Evolutionary conservation across 2,329 filamentous ascomycete species (phyloP), one percentile per base, ranked within the genome.

Genomic region (Mycogone perniciosa): DNA sequence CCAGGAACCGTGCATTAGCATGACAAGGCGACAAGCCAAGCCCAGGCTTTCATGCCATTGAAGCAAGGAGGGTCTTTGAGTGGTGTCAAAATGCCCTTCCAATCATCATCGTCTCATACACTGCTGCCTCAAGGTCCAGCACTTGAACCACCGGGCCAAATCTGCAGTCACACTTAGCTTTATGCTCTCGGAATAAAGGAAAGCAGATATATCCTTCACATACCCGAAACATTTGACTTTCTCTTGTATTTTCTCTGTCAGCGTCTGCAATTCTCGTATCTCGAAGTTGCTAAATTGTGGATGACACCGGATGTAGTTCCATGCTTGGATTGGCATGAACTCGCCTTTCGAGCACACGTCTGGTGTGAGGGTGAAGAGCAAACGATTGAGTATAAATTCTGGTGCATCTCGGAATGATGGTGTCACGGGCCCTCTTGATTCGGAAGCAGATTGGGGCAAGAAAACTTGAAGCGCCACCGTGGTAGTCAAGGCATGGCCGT

Each of bases 311-410:
- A 72, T 61, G 26, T 59, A 52, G 41, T 64, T 60, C 70, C 70
- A 72, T 2, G 66, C 67, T 48, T 71, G 67, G 7, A 70, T 60
- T 0, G 69, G 69, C 4, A 69, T 71, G 44, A 72, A 58, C 51
- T 71, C 69, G 7, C 62, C 65, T 0, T 64, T 73, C 5, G 46
- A 39, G 31, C 52, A 53, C 4, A 66, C 43, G 1, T 57, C 56
- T 1, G 57, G 44, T 1, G 64, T 60, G 2, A 65, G 58, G 1
- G 33, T 53, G 20, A 50, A 31, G 13, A 65, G 48, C 2, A 67
- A 34, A 5, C 57, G 56, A 4, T 60, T 52, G 4, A 66, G 57
- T 4, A 65, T 55, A 0, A 46, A 44, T 1, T 46, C 42, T 0
- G 64, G 61, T 2, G 59, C 40, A 1, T 55, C 42, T 2, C 57